Percentiles rank a stretch among this genome's conserved stretches.
phyloP scores from a whole-genome alignment of 495 filamentous ascomycete genomes.

The Penicillium angulare region DNA sequence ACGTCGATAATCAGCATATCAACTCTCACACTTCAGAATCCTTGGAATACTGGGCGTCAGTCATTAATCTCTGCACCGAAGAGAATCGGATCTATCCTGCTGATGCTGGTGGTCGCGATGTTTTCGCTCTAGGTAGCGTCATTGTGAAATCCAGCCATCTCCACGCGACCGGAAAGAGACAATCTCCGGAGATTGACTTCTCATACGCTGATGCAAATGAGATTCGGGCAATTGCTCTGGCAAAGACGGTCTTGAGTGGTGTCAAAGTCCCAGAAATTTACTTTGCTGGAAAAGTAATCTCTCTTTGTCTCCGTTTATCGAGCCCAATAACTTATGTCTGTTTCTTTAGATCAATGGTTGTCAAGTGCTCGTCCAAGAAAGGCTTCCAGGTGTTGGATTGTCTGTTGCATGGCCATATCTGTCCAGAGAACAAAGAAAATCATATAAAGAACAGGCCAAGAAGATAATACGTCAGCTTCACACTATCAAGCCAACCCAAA shows the following conservation, averaged over 20 bases:
- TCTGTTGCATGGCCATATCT: constrained; percentile 46
- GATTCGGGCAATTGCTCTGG: constrained; percentile 32
- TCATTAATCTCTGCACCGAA: constrained; percentile 31
- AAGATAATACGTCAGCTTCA: constrained; percentile 29
- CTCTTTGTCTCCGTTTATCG: constrained; percentile 5
- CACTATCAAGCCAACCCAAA: constrained; percentile 19
- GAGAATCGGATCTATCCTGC: constrained; percentile 31
- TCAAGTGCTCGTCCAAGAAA: constrained; percentile 41
- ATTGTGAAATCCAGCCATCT: constrained; percentile 48
- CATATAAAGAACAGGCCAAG: constrained; percentile 42
- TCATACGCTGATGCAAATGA: constrained; percentile 45
- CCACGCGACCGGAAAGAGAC: constrained; percentile 7
- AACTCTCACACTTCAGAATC: constrained; percentile 29
- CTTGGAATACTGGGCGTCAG: constrained; percentile 37
- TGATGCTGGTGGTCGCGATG: constrained; percentile 39
- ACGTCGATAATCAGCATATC: constrained; percentile 29
- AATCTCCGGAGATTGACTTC: constrained; percentile 25
- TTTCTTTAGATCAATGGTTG: constrained; percentile 35
- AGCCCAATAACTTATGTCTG: constrained; percentile 15
- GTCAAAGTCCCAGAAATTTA: constrained; percentile 42
- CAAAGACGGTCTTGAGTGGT: constrained; percentile 23
- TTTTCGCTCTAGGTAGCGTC: constrained; percentile 45
- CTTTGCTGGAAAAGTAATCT: constrained; percentile 39
- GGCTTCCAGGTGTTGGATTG: constrained; percentile 41
- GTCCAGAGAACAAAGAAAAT: constrained; percentile 30